Evolutionary conservation across 371 early-diverging fungal genomes (phyloP).

Genomic region (Capillidium rhysosporum): DNA sequence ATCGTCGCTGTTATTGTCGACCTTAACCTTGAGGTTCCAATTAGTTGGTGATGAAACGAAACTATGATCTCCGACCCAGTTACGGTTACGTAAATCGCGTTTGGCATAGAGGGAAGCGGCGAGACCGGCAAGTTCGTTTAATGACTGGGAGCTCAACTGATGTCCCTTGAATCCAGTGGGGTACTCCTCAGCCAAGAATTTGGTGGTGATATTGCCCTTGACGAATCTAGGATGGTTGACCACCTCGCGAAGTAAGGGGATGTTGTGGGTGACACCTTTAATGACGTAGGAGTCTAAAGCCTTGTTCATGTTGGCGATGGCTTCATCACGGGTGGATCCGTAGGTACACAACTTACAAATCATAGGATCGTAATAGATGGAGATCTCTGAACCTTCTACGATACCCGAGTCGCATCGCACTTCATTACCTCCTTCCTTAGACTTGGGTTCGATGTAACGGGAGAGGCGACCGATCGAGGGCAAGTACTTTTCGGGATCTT

Average conservation of each 20-base stretch:
- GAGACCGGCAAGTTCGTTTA: slow-evolving; percentile 36
- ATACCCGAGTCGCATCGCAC: slow-evolving; percentile 70
- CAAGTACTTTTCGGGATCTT: slow-evolving; percentile 65
- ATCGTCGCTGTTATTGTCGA: slow-evolving; percentile 27
- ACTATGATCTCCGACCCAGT: slow-evolving; percentile 19
- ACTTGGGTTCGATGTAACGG: slow-evolving; percentile 46
- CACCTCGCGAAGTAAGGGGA: slow-evolving; percentile 79
- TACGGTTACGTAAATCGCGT: slow-evolving; percentile 36
- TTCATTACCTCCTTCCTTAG: slow-evolving; percentile 21
- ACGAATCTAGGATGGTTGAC: slow-evolving; percentile 54
- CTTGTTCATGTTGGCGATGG: slow-evolving; percentile 49
- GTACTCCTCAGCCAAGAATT: slow-evolving; percentile 80
- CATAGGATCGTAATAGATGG: slow-evolving; percentile 68
- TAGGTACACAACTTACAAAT: slow-evolving; percentile 78
- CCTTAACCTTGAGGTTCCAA: slow-evolving; percentile 33
- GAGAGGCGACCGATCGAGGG: slow-evolving; percentile 80
- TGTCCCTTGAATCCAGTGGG: slow-evolving; percentile 78
- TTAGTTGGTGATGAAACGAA: slow-evolving; percentile 11
- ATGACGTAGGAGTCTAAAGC: slow-evolving; percentile 84
- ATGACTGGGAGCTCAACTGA: slow-evolving; percentile 18
- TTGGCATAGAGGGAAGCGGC: slow-evolving; percentile 46
- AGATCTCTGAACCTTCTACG: slow-evolving; percentile 60
- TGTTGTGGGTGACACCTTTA: slow-evolving; percentile 84
- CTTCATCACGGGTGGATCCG: slow-evolving; percentile 55
- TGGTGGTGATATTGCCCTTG: slow-evolving; percentile 62